Evolutionary conservation across 169 alveolate genomes (phyloP).

Genomic region (Cryptosporidium andersoni): DNA sequence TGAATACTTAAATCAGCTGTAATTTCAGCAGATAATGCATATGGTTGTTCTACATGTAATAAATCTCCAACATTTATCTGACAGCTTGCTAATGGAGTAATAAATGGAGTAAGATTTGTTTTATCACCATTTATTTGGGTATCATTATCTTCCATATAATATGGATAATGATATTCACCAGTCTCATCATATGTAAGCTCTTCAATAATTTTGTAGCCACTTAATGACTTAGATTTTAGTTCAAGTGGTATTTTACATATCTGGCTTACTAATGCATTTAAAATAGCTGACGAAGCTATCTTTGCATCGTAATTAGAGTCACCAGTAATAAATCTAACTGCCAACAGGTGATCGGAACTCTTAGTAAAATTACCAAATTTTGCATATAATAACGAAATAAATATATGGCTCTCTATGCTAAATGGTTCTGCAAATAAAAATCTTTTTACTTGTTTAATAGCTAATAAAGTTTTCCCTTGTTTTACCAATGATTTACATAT

Average conservation of each 20-base stretch:
- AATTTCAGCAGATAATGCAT: slow-evolving; percentile 62
- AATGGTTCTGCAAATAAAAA: slow-evolving; percentile 62
- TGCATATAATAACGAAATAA: slow-evolving; percentile 39
- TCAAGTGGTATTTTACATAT: slow-evolving; percentile 53
- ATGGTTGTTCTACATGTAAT: slow-evolving; percentile 58
- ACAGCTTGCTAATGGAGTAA: slow-evolving; percentile 30
- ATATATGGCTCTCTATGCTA: slow-evolving; percentile 50
- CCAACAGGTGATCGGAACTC: slow-evolving; percentile 60
- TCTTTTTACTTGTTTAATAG: slow-evolving; percentile 61
- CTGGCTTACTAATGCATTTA: slow-evolving; percentile 30
- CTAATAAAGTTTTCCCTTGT: slow-evolving; percentile 47
- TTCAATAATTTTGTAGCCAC: slow-evolving; percentile 44
- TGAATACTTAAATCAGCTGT: slow-evolving; percentile 43
- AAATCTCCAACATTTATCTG: slow-evolving; percentile 68
- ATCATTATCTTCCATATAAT: slow-evolving; percentile 5
- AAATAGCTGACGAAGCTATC: slow-evolving; percentile 50
- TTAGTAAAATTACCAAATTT: slow-evolving; percentile 46
- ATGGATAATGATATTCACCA: slow-evolving; percentile 26
- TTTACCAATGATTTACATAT: slow-evolving; percentile 37
- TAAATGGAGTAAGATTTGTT: background rate
- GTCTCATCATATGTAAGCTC: slow-evolving; percentile 68
- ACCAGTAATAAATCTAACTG: slow-evolving; percentile 58
- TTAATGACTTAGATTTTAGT: slow-evolving; percentile 44
- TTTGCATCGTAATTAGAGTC: slow-evolving; percentile 64
- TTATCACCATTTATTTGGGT: background rate